These are phyloP conservation scores for Ophiostoma angusticollis DNA, from an alignment of 2,329 filamentous ascomycete species.

Conservation along the genomic window DNA sequence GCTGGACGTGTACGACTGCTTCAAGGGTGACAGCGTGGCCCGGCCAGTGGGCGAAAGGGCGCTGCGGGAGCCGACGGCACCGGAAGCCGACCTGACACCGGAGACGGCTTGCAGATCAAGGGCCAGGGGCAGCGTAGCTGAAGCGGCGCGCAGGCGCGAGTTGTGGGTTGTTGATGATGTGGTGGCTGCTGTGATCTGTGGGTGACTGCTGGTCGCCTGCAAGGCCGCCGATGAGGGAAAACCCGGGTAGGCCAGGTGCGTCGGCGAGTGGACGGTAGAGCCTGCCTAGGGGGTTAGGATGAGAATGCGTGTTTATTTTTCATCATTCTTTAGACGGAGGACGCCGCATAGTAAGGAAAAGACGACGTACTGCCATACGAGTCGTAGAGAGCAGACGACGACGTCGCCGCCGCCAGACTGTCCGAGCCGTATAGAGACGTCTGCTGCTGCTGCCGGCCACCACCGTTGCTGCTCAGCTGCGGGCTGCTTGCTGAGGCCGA, in stretches of 20 bases:
- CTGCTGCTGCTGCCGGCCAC: conserved; percentile 18
- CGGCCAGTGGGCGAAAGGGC: conserved; percentile 11
- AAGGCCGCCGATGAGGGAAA: conserved; percentile 25
- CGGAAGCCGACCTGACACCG: neutral
- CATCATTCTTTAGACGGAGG: neutral
- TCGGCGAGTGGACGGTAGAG: conserved; percentile 34
- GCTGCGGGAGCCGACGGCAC: conserved; percentile 16
- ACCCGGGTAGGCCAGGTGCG: conserved; percentile 36
- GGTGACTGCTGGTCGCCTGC: conserved; percentile 25
- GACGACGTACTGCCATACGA: conserved; percentile 37
- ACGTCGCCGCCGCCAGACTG: conserved; percentile 26
- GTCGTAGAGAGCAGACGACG: conserved; percentile 33
- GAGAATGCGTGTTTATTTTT: conserved; percentile 2
- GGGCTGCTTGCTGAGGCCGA: too few relatives aligned
- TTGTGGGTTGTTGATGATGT: too few relatives aligned
- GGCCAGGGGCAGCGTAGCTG: conserved; percentile 29
- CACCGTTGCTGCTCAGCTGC: conserved; percentile 15
- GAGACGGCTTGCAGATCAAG: conserved; percentile 27
- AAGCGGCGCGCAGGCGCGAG: conserved; percentile 37
- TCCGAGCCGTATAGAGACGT: conserved; percentile 38
- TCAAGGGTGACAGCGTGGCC: neutral
- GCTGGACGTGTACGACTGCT: too few relatives aligned
- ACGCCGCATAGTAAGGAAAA: neutral
- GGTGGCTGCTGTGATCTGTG: too few relatives aligned
- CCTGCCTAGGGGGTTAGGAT: conserved; percentile 22